phyloP scores from a whole-genome alignment of 2,329 filamentous ascomycete species.

The Cadophora luteo-olivacea region DNA sequence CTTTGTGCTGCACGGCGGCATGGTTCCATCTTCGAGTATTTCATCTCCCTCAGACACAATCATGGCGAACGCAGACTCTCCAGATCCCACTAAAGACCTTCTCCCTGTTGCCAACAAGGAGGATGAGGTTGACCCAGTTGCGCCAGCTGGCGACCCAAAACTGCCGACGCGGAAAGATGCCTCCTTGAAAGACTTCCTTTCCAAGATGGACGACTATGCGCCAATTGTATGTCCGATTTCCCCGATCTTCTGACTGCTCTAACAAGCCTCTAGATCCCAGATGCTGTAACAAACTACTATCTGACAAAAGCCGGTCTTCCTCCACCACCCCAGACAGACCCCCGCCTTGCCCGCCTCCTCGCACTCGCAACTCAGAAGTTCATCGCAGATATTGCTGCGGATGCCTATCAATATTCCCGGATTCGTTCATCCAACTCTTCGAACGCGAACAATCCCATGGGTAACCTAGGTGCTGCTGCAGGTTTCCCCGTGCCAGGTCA shows the following conservation, averaged over 20 bases:
- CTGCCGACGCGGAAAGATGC: constrained; percentile 87
- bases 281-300: constrained; percentile 98
- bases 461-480: constrained; percentile 77
- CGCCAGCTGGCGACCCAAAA: constrained; percentile 62
- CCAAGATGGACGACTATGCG: constrained; percentile 98
- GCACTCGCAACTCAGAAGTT: constrained; percentile 99
- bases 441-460: constrained; percentile 90
- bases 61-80: constrained; percentile 44
- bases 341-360: constrained; percentile 88
- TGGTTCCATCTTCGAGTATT: constrained; percentile 12
- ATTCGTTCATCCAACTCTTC: constrained; percentile 91
- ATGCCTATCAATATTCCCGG: constrained; percentile 96
- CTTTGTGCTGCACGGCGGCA: not conserved
- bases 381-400: constrained; percentile 94
- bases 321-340: constrained; percentile 88
- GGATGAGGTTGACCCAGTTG: constrained; percentile 52
- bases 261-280: constrained; percentile 74
- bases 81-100: constrained; percentile 43
- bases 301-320: constrained; percentile 94
- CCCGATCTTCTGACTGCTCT: constrained; percentile 17
- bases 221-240: constrained; percentile 76
- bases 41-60: constrained; percentile 33
- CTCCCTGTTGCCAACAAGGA: constrained; percentile 38
- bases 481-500: constrained; percentile 72
- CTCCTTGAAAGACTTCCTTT: constrained; percentile 88